Evolutionary conservation across 345 rosid genomes (phyloP).

Genomic region (Trapa incisa): DNA sequence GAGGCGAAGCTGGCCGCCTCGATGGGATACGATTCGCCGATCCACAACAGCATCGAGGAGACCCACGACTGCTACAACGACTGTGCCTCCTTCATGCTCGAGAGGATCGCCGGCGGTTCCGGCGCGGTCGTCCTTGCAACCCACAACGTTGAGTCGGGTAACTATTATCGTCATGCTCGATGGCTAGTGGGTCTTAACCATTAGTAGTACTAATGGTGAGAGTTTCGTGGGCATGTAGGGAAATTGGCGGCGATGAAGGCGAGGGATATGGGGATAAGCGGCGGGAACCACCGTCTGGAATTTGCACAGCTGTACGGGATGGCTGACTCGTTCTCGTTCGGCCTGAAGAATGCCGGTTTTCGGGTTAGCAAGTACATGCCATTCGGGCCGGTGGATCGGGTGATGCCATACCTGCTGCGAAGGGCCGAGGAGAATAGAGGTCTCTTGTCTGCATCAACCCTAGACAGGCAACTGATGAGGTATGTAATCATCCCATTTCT

Average conservation of each 20-base stretch:
- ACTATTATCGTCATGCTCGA: no score
- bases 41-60: constrained; percentile 54
- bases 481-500: neutral
- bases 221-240: constrained; percentile 22
- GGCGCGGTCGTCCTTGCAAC: constrained; percentile 76
- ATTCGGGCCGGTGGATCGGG: constrained; percentile 54
- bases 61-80: constrained; percentile 71
- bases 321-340: constrained; percentile 72
- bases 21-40: constrained; percentile 57
- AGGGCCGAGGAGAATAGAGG: constrained; percentile 94
- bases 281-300: constrained; percentile 37
- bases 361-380: constrained; percentile 87
- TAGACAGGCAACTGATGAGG: constrained; percentile 67
- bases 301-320: constrained; percentile 91
- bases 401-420: constrained; percentile 72
- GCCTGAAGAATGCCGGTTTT: constrained; percentile 72
- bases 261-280: constrained; percentile 45
- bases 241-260: constrained; percentile 51
- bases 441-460: constrained; percentile 43
- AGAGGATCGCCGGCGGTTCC: constrained; percentile 36
- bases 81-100: constrained; percentile 64
- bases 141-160: constrained; percentile 70
- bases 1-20: constrained; percentile 50
- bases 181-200: no score
- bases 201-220: neutral